Evolutionary conservation across 805 yeast species (phyloP), one percentile per base, ranked within the genome.

Genomic region (Nakazawaea pomicola): DNA sequence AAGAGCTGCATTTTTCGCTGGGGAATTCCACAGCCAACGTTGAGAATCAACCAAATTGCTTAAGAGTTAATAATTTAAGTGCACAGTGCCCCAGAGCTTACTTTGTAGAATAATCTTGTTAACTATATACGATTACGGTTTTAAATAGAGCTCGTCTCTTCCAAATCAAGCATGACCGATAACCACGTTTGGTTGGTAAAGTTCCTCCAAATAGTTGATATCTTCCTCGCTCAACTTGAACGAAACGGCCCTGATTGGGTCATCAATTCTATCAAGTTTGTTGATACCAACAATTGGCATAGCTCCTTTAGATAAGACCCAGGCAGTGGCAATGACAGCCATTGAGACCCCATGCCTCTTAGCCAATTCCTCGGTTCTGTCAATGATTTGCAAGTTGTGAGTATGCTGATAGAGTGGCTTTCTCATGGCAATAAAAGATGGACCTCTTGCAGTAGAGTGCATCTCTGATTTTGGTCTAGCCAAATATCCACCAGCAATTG

Each of bases 231-330:
- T 56, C 28, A 78, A 56, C 39, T 57, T 49, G 18, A 76, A 51
- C 15, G 57, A 53, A 20, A 70, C 40, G 3, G 79, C 76, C 6
- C 46, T 57, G 16, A 75, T 31, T 1, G 73, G 72, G 42, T 77
- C 83, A 29, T 75, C 75, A 15, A 79, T 65, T 45, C 83, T 64
- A 49, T 62, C 64, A 16, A 58, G 62, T 25, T 65, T 65, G 51
- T 61, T 67, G 42, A 76, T 45, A 2, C 85, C 84, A 14, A 78
- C 68, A 44, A 79, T 76, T 14, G 85, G 84, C 23, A 54, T 46
- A 21, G 62, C 57, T 12, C 78, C 80, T 52, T 78, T 78, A 38
- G 59, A 39, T 1, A 76, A 27, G 0, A 67, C 67, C 80, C 81
- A 79, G 3, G 80, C 75, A 8, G 67, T 62, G 5, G 81, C 62